Evolutionary conservation across 495 filamentous ascomycete species (phyloP), one percentile per base, ranked within the genome.

Genomic region (Friedmanniomyces simplex): DNA sequence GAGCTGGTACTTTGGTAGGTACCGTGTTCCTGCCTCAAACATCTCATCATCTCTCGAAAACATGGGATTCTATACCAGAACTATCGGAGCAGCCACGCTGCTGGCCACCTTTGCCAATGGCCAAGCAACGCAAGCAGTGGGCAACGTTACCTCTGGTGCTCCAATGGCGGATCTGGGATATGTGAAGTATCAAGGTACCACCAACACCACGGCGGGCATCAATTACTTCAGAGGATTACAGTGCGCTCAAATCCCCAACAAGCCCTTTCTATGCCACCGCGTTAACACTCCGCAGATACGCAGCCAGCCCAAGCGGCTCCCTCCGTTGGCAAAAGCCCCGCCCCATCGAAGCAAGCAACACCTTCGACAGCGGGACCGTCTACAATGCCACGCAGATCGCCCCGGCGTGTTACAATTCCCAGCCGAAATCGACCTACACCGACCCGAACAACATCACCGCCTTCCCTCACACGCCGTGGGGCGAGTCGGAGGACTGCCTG

Each of bases 91-190:
- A 13, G 39, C 14, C 18, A 13, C 39, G 45, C 32, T 57, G 2
- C 34, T 39, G 30, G 43, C 45, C 8, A 18, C 45, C 1, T 21
- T 20, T 16, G 46, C 34, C 13, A 34, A 39, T 45, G 53, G 26
- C 22, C 58, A 60, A 46, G 52, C 58, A 5, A 60, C 34, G 6
- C 45, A 55, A 32, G 21, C 58, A 11, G 46, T 55, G 13, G 20
- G n/a, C 30, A 36, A 18, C 25, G 21, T 41, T 14, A 55, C 41
- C 46, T 24, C 28, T 12, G 37, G 16, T 34, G 58, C 51, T 28
- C 58, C 58, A 1, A 36, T 24, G 13, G 63, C 61, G 3, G 61
- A 66, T 47, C 50, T 66, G 2, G 63, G 63, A 42, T 66, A 66
- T 50, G 61, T 53, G 3, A 61, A 66, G 55, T 66, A 61, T 39